phyloP scores from a whole-genome alignment of 768 basidiomycete genomes.

The Suillus lakei region DNA sequence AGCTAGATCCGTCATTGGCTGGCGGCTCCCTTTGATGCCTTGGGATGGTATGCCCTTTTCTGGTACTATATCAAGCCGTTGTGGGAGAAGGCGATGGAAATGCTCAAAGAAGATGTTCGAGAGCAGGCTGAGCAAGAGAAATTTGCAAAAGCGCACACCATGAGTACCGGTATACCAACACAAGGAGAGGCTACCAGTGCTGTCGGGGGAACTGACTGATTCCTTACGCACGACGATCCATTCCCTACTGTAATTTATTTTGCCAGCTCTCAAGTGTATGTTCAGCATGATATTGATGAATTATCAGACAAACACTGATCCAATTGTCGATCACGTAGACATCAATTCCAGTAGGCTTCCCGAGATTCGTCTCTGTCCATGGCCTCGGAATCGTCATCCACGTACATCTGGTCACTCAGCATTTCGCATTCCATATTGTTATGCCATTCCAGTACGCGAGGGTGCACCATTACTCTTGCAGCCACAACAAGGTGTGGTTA shows the following conservation, averaged over 20 bases:
- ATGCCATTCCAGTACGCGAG: constrained; percentile 65
- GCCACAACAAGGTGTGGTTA: constrained; percentile 4
- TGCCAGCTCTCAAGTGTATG: not conserved
- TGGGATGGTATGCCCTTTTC: not conserved
- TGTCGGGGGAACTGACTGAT: constrained; percentile 25
- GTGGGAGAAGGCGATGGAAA: not conserved
- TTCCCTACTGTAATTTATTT: not conserved
- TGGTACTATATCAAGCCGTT: not conserved
- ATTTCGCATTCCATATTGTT: constrained; percentile 31
- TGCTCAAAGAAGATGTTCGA: not conserved
- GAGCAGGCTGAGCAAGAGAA: not conserved
- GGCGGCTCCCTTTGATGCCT: not conserved
- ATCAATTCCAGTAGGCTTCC: constrained; percentile 35
- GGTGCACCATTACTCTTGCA: constrained; percentile 65
- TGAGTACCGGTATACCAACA: not conserved
- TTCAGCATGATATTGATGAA: not conserved
- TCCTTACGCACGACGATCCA: not conserved
- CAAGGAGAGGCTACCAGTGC: not conserved
- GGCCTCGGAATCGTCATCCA: constrained; percentile 30
- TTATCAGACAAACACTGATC: not conserved
- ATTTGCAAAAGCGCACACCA: not conserved
- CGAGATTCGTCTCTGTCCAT: constrained; percentile 44
- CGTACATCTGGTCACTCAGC: constrained; percentile 11
- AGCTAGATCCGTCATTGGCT: not conserved
- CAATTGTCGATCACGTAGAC: no score